Evolutionary conservation across 2,329 filamentous ascomycete genomes (phyloP).

Genomic region (Nannizzia gypsea): DNA sequence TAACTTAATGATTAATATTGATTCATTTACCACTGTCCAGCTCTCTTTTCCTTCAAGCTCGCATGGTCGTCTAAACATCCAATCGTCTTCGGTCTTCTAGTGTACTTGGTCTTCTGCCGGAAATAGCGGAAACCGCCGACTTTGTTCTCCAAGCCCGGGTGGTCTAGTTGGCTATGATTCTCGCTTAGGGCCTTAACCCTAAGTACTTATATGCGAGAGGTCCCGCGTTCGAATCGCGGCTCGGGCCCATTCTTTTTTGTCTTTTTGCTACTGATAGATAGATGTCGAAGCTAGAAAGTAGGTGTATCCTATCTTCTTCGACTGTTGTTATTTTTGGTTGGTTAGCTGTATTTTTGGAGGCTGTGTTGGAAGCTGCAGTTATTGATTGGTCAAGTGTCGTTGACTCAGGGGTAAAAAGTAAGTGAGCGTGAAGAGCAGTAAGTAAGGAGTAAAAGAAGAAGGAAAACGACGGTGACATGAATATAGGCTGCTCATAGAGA

Average conservation of each 20-base stretch:
- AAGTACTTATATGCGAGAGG: constrained; percentile 5
- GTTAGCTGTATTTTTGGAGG: background rate
- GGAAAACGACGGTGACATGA: background rate
- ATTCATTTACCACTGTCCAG: background rate
- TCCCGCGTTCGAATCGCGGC: constrained; percentile 7
- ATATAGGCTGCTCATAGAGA: background rate
- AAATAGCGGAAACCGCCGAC: background rate
- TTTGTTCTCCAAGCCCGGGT: background rate
- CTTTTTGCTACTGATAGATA: background rate
- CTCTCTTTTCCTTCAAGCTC: background rate
- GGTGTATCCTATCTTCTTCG: background rate
- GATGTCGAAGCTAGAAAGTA: background rate
- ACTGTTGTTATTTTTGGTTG: background rate
- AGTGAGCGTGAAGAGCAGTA: background rate
- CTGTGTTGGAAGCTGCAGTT: background rate
- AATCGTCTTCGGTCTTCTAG: too few species aligned
- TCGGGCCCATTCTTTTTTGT: constrained; percentile 4
- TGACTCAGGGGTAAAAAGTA: background rate
- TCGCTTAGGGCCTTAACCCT: constrained; percentile 6
- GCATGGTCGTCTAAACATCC: too few species aligned
- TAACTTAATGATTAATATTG: background rate
- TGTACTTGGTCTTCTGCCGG: background rate
- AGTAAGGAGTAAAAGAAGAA: background rate
- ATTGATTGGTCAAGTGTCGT: background rate
- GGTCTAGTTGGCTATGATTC: constrained; percentile 8